These are phyloP conservation scores for Tricholoma saponaceum DNA, from an alignment of 768 basidiomycete species.

Conservation along the genomic window DNA sequence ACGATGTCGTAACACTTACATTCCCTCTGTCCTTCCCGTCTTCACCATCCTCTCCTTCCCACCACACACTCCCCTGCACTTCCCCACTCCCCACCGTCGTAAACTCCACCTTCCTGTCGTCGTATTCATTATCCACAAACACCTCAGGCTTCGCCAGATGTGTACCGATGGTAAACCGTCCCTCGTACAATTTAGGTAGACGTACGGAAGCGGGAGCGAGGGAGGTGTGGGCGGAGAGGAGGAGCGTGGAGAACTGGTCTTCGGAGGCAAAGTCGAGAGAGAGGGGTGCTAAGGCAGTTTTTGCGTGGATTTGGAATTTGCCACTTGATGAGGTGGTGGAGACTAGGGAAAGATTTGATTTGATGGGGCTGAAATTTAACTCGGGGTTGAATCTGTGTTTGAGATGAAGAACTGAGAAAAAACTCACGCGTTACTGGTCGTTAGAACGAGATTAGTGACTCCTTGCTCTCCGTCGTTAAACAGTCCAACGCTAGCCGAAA, in stretches of 20 bases:
- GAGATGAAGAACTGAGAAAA: background rate
- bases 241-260: conserved; percentile 11
- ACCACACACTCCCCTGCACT: conserved; percentile 2
- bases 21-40: background rate
- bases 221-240: conserved; percentile 15
- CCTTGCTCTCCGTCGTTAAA: conserved; percentile 21
- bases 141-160: conserved; percentile 6
- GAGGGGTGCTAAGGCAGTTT: conserved; percentile 9
- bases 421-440: conserved; percentile 38
- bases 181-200: conserved; percentile 16
- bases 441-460: conserved; percentile 21
- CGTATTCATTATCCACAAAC: background rate
- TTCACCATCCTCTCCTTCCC: conserved; percentile 2
- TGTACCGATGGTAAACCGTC: conserved; percentile 10
- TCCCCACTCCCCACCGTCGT: conserved; percentile 2
- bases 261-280: conserved; percentile 8
- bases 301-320: conserved; percentile 10
- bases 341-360: conserved; percentile 2
- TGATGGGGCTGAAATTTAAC: conserved; percentile 4
- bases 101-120: conserved; percentile 14
- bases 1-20: conserved; percentile 11
- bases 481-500: conserved; percentile 37
- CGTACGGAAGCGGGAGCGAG: conserved; percentile 7
- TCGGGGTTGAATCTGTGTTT: background rate
- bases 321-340: conserved; percentile 7